Evolutionary conservation across 805 yeast genomes (phyloP), one percentile per base, ranked within the genome.

Genomic region (Schwanniomyces occidentalis): DNA sequence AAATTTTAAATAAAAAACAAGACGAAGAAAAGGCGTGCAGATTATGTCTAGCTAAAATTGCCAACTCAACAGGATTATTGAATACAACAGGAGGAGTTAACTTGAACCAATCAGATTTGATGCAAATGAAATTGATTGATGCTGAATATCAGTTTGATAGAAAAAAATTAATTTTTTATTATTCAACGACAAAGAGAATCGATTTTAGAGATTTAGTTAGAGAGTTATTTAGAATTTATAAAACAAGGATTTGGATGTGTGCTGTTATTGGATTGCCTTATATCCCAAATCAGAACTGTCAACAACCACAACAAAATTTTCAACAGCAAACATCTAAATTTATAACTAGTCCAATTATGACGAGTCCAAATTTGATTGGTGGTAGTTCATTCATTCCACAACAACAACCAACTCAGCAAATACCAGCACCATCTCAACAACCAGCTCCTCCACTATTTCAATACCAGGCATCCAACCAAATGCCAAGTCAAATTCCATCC

Each of bases 91-190:
- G 29, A 20, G 35, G 35, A 15, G 12, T 32, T 8, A 31, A 24
- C 32, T 22, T 28, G 16, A 37, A 27, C 16, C 35, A 31, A 27
- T 27, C 40, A 10, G 53, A 50, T 35, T 45, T 46, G 54, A 69
- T 52, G 62, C 63, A 63, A 40, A 65, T 85, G 69, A 75, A 76
- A 47, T 72, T 85, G 32, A 68, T 84, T 44, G 85, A 80, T 54
- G 83, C 87, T 1, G 95, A 85, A 56, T 85, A 82, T 58, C 95
- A 85, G 58, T 85, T 82, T 58, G 93, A 85, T 56, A 76, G 85
- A 39, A 82, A 83, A 53, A 85, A 85, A 48, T 67, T 85, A 42
- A 85, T 83, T 5, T 81, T 85, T 47, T 85, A 83, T 58, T 82
- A 82, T 51, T 71, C 70, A 16, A 61, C 73, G 6, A 66, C 68